Evolutionary conservation across 1,139 yeast genomes (phyloP).

Genomic region (Saccharomyces hybrid): DNA sequence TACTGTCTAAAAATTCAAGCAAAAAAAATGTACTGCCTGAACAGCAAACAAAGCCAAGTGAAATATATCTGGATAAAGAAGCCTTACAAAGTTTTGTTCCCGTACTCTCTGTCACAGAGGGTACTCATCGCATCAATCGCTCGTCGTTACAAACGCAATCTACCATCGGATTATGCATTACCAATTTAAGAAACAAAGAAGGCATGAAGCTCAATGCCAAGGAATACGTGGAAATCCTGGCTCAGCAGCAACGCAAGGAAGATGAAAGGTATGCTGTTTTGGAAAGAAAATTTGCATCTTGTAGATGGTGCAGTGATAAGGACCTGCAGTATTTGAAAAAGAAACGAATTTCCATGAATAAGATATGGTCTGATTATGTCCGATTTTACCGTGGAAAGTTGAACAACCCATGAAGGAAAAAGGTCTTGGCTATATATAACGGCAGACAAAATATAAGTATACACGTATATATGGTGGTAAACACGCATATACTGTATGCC

Average conservation of each 20-base stretch:
- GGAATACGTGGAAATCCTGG: conserved; percentile 1
- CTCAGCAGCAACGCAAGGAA: conserved; percentile 1
- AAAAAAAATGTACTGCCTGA: neutral
- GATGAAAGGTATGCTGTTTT: conserved; percentile 3
- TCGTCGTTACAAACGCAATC: neutral
- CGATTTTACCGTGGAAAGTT: conserved; percentile 2
- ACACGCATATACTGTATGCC: neutral
- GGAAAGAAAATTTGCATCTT: conserved; percentile 2
- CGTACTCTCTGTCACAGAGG: neutral
- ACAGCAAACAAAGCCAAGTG: neutral
- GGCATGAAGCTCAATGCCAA: neutral
- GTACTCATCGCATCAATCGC: neutral
- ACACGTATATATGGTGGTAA: neutral
- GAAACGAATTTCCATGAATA: conserved; percentile 3
- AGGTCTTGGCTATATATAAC: neutral
- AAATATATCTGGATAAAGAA: neutral
- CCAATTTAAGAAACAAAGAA: neutral
- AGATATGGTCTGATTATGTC: conserved; percentile 5
- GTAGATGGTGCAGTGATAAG: conserved; percentile 4
- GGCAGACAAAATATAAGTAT: neutral
- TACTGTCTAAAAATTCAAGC: neutral
- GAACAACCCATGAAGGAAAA: neutral
- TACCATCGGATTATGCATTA: neutral
- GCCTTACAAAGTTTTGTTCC: neutral
- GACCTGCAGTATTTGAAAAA: conserved; percentile 2